phyloP scores from a whole-genome alignment of 163 green algal species.

The Dunaliella salina region DNA sequence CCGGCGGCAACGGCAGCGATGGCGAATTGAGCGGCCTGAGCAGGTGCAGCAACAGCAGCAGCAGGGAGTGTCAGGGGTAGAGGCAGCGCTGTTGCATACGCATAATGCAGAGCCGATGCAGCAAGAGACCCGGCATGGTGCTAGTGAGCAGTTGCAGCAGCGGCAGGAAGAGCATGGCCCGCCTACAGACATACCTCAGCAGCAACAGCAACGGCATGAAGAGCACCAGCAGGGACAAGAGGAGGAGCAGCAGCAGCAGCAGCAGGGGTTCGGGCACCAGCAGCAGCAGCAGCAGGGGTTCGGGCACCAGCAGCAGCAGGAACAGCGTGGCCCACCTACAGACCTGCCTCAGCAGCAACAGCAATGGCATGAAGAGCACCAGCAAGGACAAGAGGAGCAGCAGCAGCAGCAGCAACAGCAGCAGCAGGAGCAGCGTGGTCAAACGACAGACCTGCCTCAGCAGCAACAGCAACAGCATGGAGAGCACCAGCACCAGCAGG shows the following conservation, averaged over 20 bases:
- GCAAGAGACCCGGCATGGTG: not conserved
- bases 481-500: not conserved
- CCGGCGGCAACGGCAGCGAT: too few species aligned
- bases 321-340: not conserved
- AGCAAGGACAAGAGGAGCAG: not conserved
- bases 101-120: not conserved
- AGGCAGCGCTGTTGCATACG: too few species aligned
- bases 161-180: not conserved
- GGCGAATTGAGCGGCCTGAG: too few species aligned
- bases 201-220: not conserved
- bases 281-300: not conserved
- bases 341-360: not conserved
- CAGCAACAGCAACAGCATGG: not conserved
- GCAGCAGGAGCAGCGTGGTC: not conserved
- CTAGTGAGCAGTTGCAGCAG: not conserved
- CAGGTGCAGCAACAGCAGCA: too few species aligned
- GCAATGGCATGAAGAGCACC: not conserved
- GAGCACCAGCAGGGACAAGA: not conserved
- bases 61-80: too few species aligned
- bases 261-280: not conserved
- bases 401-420: not conserved
- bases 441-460: not conserved
- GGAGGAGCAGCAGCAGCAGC: not conserved
- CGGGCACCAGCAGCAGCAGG: not conserved
- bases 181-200: not conserved